Percentiles rank a stretch among this genome's conserved stretches.
Evolutionary conservation across 768 basidiomycete species (phyloP).

Genomic region (Mycena leptocephala): DNA sequence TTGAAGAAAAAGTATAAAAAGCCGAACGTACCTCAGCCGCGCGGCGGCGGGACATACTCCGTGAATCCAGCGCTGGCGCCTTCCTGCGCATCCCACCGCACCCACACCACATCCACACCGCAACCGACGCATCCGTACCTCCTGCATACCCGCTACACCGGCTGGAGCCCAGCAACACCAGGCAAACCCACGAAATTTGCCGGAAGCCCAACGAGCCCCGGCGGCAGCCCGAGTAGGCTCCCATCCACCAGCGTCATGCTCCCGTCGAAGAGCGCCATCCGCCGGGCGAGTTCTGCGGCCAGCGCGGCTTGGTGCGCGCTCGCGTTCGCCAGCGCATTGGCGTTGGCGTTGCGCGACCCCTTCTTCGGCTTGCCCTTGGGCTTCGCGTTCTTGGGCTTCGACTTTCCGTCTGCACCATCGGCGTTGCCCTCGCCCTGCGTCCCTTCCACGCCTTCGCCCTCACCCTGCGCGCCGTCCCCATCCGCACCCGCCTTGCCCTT

Average conservation of each 20-base stretch:
- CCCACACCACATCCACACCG: background rate
- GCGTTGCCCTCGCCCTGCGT: background rate
- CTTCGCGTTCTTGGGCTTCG: background rate
- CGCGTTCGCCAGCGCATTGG: background rate
- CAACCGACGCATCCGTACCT: background rate
- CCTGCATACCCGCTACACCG: background rate
- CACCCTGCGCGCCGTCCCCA: slow-evolving; percentile 10
- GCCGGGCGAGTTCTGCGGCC: background rate
- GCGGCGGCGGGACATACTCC: slow-evolving; percentile 15
- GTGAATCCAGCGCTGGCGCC: slow-evolving; percentile 3
- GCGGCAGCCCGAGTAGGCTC: background rate
- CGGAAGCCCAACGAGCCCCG: too few species aligned
- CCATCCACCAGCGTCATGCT: background rate
- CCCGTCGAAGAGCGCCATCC: background rate
- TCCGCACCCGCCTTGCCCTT: slow-evolving; percentile 13
- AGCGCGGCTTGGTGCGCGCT: background rate
- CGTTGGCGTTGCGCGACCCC: background rate
- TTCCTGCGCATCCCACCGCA: background rate
- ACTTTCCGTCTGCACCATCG: background rate
- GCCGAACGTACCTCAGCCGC: background rate
- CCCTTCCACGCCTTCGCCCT: background rate
- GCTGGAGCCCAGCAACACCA: background rate
- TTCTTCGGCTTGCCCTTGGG: background rate
- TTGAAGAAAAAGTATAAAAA: background rate
- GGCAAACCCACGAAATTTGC: background rate